Evolutionary conservation across 2,329 filamentous ascomycete genomes (phyloP).

Genomic region (Ascosphaera aggregata): DNA sequence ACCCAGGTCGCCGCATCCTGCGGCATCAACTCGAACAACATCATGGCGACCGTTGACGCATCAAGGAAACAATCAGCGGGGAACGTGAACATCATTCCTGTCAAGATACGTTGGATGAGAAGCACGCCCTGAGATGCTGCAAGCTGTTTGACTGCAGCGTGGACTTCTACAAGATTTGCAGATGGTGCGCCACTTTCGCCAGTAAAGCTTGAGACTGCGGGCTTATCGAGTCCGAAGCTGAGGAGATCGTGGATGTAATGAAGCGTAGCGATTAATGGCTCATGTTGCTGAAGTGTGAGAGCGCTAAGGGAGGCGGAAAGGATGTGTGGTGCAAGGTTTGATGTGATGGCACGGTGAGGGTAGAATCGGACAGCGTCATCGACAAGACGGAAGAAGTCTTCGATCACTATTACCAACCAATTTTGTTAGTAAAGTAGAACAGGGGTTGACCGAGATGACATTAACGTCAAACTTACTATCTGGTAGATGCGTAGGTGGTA

Average conservation of each 20-base stretch:
- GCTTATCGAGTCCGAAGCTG: constrained; percentile 60
- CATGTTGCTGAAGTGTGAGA: constrained; percentile 69
- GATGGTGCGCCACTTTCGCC: constrained; percentile 32
- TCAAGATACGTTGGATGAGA: constrained; percentile 71
- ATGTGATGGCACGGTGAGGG: constrained; percentile 59
- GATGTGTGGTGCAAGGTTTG: constrained; percentile 55
- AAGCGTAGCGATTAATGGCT: constrained; percentile 72
- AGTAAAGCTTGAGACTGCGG: constrained; percentile 32
- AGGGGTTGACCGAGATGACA: too few relatives aligned
- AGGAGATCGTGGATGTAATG: constrained; percentile 86
- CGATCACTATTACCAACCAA: constrained; percentile 41
- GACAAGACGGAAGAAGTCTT: constrained; percentile 87
- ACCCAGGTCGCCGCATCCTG: constrained; percentile 62
- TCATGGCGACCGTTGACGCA: constrained; percentile 74
- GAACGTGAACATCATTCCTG: constrained; percentile 98
- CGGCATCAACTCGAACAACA: constrained; percentile 70
- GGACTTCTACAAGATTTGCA: constrained; percentile 45
- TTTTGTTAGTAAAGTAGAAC: too few relatives aligned
- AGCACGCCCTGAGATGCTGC: constrained; percentile 47
- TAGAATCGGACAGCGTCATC: constrained; percentile 88
- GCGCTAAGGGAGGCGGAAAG: constrained; percentile 73
- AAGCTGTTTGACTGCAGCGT: constrained; percentile 47
- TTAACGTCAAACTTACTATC: constrained; percentile 36
- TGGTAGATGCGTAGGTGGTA: constrained; percentile 55
- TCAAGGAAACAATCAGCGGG: constrained; percentile 89